phyloP scores from a whole-genome alignment of 2,329 filamentous ascomycete genomes.

The Phaeoacremonium minimum region DNA sequence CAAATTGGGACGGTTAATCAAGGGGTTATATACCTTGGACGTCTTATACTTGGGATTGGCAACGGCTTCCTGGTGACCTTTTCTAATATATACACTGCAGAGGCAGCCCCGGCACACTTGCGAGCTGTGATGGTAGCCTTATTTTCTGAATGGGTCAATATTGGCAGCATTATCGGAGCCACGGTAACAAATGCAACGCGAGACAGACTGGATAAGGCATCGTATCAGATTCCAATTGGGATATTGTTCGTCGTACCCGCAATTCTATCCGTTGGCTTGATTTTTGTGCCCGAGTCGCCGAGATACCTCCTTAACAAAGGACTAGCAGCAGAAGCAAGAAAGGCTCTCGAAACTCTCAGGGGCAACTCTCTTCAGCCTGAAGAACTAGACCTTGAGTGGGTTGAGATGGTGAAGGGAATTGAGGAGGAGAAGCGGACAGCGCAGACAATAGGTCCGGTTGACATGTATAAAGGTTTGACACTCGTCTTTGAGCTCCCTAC shows the following conservation, averaged over 20 bases:
- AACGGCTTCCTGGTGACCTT: constrained; percentile 41
- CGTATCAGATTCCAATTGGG: constrained; percentile 43
- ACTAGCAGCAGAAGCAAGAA: constrained; percentile 15
- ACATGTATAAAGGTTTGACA: constrained; percentile 27
- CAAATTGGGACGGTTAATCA: constrained; percentile 34
- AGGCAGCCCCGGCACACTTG: constrained; percentile 40
- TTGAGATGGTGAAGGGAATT: constrained; percentile 31
- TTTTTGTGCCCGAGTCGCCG: constrained; percentile 41
- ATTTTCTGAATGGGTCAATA: constrained; percentile 44
- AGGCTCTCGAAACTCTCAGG: constrained; percentile 22
- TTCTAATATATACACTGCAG: constrained; percentile 41
- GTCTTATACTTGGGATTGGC: constrained; percentile 35
- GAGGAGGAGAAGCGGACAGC: constrained; percentile 29
- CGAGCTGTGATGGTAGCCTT: constrained; percentile 43
- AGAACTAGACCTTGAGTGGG: constrained; percentile 31
- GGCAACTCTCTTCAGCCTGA: constrained; percentile 21
- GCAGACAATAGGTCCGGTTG: constrained; percentile 23
- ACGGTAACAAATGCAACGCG: constrained; percentile 36
- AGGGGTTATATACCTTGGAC: constrained; percentile 37
- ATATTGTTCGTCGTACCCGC: constrained; percentile 39
- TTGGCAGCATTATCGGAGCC: constrained; percentile 41
- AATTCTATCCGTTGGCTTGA: constrained; percentile 36
- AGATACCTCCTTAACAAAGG: constrained; percentile 35
- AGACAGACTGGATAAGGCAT: constrained; percentile 27
- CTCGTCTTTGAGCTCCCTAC: neutral